A percentile compares a stretch with the other conserved stretches of the same genome.
Evolutionary conservation across 1,284 basidiomycete species (phyloP).

Genomic region (Leccinum fuscescens): DNA sequence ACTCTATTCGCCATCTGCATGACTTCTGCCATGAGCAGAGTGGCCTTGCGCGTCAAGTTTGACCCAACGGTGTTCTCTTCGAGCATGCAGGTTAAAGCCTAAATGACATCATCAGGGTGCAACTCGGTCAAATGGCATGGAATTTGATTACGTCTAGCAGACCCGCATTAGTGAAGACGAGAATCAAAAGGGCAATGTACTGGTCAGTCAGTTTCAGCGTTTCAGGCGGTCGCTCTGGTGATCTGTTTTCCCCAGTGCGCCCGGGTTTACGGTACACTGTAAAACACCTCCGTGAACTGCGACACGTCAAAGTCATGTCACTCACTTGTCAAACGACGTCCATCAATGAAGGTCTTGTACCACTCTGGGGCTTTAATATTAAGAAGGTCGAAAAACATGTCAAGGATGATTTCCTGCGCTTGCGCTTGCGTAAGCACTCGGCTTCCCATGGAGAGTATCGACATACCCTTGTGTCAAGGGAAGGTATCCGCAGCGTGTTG

Average conservation of each 20-base stretch:
- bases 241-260: conserved; percentile 31
- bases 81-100: conserved; percentile 84
- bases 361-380: conserved; percentile 88
- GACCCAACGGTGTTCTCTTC: conserved; percentile 72
- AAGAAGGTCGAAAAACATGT: conserved; percentile 93
- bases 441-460: background rate
- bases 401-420: conserved; percentile 81
- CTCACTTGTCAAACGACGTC: conserved; percentile 81
- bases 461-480: conserved; percentile 78
- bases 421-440: conserved; percentile 34
- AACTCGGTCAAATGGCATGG: background rate
- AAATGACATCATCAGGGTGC: conserved; percentile 5
- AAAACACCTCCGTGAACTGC: background rate
- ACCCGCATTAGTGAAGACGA: conserved; percentile 86
- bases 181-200: conserved; percentile 86
- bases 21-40: conserved; percentile 88
- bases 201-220: conserved; percentile 90
- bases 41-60: conserved; percentile 82
- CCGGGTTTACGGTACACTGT: conserved; percentile 67
- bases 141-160: conserved; percentile 69
- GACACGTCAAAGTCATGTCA: conserved; percentile 3
- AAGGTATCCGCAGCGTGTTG: conserved; percentile 85
- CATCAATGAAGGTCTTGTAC: conserved; percentile 88
- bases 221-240: conserved; percentile 51
- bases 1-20: conserved; percentile 87